Base-by-base conservation (phyloP, 2,329 filamentous ascomycete genomes). In the Intubia oerlemansii region DNA sequence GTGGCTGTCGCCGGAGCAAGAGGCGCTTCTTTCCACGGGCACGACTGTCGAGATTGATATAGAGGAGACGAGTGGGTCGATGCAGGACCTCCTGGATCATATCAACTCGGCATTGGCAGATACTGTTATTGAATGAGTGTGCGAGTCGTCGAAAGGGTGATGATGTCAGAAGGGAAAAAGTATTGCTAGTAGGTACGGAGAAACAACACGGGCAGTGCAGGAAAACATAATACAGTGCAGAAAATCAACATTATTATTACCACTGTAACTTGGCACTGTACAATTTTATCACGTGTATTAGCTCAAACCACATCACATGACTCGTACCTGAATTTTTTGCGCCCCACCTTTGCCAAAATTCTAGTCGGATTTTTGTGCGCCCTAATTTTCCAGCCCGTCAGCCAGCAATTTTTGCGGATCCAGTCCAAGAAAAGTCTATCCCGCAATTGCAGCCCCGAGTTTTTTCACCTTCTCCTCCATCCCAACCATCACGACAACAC, bases 301-400 rank as follows among this genome's bases (percentile, higher is more conserved):
- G n/a, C n/a, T n/a, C n/a, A n/a, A n/a, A 27, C 11, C 16, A 32
- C 7, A 19, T 34, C 29, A 31, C 27, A 14, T 29, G 26, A 19
- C 14, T 12, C 6, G 8, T 2, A 1, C 2, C n/a, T 12, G 11
- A 30, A 27, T 30, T 31, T 32, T 29, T 28, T 30, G 26, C 29
- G 34, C 34, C 34, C 34, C 36, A 26, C 32, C 29, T 20, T 18
- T 32, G 17, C 22, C 31, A 34, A 30, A 31, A 31, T 25, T 11
- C n/a, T n/a, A n/a, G 4, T 10, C 23, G 14, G 13, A 19, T 29
- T 28, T 30, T 38, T 38, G 36, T 38, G 36, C 36, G 36, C 36
- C 34, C 36, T 32, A 33, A 32, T 27, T 33, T 33, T 35, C 34
- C 12, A 9, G 34, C 32, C 32, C 33, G 34, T 30, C 17, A 34